Percentiles rank a stretch among this genome's conserved stretches.
Evolutionary conservation across 768 basidiomycete species (phyloP).

Genomic region (Lactarius hengduanensis): DNA sequence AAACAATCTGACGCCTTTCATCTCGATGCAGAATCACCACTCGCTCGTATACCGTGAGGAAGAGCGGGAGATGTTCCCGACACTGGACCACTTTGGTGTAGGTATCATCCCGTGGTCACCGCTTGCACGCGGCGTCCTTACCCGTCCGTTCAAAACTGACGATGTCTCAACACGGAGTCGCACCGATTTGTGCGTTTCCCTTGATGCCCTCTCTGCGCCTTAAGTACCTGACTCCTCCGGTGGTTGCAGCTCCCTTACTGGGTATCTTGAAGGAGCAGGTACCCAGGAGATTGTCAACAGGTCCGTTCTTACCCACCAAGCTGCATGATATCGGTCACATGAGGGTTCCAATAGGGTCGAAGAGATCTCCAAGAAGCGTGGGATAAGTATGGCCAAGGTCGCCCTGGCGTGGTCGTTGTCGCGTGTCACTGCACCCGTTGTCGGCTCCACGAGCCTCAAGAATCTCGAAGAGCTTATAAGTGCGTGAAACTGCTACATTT

Average conservation of each 20-base stretch:
- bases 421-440: slow-evolving; percentile 16
- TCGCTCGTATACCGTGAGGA: slow-evolving; percentile 43
- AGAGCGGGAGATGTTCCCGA: slow-evolving; percentile 39
- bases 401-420: slow-evolving; percentile 38
- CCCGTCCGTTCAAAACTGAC: slow-evolving; percentile 16
- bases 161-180: slow-evolving; percentile 6
- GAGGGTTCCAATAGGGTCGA: slow-evolving; percentile 36
- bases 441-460: slow-evolving; percentile 23
- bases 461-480: slow-evolving; percentile 26
- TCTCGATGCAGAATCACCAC: slow-evolving; percentile 32
- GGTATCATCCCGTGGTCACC: slow-evolving; percentile 28
- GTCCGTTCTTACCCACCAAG: background rate
- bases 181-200: slow-evolving; percentile 13
- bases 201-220: too few species aligned
- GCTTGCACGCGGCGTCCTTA: slow-evolving; percentile 24
- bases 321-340: background rate
- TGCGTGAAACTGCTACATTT: background rate
- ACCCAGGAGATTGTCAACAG: slow-evolving; percentile 23
- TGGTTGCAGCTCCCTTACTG: slow-evolving; percentile 2
- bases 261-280: slow-evolving; percentile 7
- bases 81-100: slow-evolving; percentile 27
- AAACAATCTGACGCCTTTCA: slow-evolving; percentile 23
- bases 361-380: slow-evolving; percentile 40
- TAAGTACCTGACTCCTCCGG: background rate
- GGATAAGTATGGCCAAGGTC: slow-evolving; percentile 45